Evolutionary conservation across 2,329 filamentous ascomycete species (phyloP), one percentile per base, ranked within the genome.

Genomic region (Microdochium bolleyi): DNA sequence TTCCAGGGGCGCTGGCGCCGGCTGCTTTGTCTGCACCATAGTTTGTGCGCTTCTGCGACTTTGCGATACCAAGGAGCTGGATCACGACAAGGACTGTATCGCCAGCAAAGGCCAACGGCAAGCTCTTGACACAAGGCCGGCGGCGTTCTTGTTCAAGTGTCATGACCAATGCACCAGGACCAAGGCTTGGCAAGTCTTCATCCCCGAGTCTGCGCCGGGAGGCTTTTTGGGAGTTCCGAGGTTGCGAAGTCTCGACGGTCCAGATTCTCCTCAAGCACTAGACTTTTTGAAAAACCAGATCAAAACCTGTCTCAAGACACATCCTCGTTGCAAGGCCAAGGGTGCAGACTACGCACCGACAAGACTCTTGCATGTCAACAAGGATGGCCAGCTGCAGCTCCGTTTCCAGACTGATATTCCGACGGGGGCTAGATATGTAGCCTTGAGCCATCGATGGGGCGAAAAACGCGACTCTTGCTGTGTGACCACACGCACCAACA

Each of bases 401-500:
- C 41, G 41, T 3, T 46, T 46, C 21, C 41, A 46, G 9, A 22
- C 41, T 8, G 41, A 46, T 22, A 46, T 46, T 19, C 41, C 41
- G 3, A 46, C 11, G 30, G 25, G 44, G 19, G 54, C 41, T 14
- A 34, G 27, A 19, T 56, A 56, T 44, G 51, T 44, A 16, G 52
- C 55, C 5, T 41, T 56, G 5, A 54, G 55, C 22, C 55, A 56
- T 32, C 24, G 53, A 53, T 56, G 55, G 55, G 55, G 51, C 16
- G n/a, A 5, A 3, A 14, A 49, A 22, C 49, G 50, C 24, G 51
- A 27, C 14, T 44, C 51, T 21, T 10, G 16, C 41, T 21, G 41
- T 13, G 37, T 3, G 27, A 25, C 58, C 48, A 57, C 50, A 2
- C 54, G 38, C 7, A 21, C 32, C 11, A 60, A 55, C 24, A 44